A percentile compares a stretch with the other conserved stretches of the same genome.
phyloP scores from a whole-genome alignment of 495 filamentous ascomycete genomes.

The Filosporella fistucella region DNA sequence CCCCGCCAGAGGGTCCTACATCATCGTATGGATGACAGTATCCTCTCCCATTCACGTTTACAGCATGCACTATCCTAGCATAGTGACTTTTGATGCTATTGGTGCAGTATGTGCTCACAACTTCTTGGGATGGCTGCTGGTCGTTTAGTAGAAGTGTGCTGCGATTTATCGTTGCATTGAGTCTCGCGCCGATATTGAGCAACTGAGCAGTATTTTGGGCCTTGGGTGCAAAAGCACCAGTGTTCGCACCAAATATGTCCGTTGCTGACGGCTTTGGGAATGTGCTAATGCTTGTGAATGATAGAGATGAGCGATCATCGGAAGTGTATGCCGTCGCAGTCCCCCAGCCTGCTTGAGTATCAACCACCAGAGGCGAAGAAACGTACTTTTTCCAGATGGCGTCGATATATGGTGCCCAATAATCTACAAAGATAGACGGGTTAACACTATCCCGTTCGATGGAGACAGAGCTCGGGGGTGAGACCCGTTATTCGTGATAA shows the following conservation, averaged over 20 bases:
- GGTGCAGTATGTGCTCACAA: constrained; percentile 42
- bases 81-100: constrained; percentile 65
- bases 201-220: constrained; percentile 38
- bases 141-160: constrained; percentile 50
- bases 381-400: constrained; percentile 60
- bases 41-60: constrained; percentile 54
- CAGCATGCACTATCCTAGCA: constrained; percentile 58
- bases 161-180: constrained; percentile 67
- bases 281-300: constrained; percentile 40
- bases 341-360: constrained; percentile 22
- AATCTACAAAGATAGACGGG: constrained; percentile 52
- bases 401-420: constrained; percentile 60
- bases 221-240: constrained; percentile 52
- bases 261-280: constrained; percentile 52
- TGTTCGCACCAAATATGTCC: constrained; percentile 67
- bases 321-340: constrained; percentile 47
- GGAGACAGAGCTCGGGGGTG: constrained; percentile 63
- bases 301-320: constrained; percentile 37
- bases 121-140: constrained; percentile 45
- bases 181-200: constrained; percentile 49
- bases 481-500: constrained; percentile 44
- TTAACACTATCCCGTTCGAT: constrained; percentile 56
- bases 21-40: constrained; percentile 80
- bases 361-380: constrained; percentile 31
- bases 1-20: constrained; percentile 51